Percentiles rank a stretch among this genome's conserved stretches.
These are phyloP conservation scores for Leavenworthia alabamica DNA, from an alignment of 345 rosid species.

Conservation along the genomic window DNA sequence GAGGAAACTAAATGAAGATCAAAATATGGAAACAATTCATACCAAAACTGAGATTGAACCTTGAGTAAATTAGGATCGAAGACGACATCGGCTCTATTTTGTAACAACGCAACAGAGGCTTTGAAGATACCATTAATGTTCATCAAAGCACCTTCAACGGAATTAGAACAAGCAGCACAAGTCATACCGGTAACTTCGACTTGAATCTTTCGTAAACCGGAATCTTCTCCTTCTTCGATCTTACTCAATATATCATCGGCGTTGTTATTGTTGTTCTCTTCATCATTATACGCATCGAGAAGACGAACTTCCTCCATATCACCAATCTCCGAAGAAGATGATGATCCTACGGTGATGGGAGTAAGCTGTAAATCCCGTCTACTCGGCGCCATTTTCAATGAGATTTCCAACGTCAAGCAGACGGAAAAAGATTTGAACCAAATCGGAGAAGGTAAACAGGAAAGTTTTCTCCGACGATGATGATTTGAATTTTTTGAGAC, in stretches of 20 bases:
- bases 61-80: constrained; percentile 63
- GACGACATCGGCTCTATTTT: constrained; percentile 76
- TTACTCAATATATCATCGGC: no score
- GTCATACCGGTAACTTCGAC: constrained; percentile 94
- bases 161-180: constrained; percentile 96
- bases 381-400: constrained; percentile 57
- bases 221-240: constrained; percentile 37
- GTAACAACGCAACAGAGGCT: constrained; percentile 92
- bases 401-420: constrained; percentile 31
- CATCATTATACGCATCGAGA: constrained; percentile 55
- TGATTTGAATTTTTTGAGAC: not conserved
- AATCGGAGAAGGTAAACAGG: no score
- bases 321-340: constrained; percentile 17
- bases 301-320: constrained; percentile 84
- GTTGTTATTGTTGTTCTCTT: no score
- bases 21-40: no score
- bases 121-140: constrained; percentile 52
- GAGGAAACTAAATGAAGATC: no score
- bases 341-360: constrained; percentile 29
- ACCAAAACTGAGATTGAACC: no score
- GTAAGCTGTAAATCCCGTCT: constrained; percentile 65
- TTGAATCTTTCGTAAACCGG: constrained; percentile 49
- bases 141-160: constrained; percentile 81
- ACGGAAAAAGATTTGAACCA: no score
- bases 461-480: constrained; percentile 3